Conservation (phyloP, 139 green algal genomes). For the Chlorella ohadii region DNA sequence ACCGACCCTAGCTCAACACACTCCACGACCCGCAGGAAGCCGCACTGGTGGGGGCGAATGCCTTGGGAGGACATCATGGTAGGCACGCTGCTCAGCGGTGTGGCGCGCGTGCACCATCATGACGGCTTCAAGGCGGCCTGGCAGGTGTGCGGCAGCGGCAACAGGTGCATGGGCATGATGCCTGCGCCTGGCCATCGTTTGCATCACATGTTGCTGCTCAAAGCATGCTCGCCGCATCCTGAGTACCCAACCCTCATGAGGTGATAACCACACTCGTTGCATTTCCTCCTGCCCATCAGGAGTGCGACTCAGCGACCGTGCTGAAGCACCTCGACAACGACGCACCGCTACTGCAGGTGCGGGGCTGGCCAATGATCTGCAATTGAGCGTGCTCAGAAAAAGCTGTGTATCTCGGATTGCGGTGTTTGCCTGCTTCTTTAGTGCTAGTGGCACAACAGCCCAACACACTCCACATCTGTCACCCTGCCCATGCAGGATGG, state of each 20-base stretch:
- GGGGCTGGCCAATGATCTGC: no score
- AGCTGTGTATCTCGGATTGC: no score
- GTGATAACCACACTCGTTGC: no score
- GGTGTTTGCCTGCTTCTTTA: no score
- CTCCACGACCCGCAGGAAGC: background rate
- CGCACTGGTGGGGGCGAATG: slow-evolving; percentile 56
- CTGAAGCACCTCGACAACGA: slow-evolving; percentile 58
- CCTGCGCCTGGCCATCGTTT: no score
- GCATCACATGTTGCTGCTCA: no score
- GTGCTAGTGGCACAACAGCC: no score
- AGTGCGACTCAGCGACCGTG: slow-evolving; percentile 31
- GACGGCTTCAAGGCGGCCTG: slow-evolving; percentile 50
- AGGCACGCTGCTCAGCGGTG: background rate
- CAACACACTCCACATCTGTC: background rate
- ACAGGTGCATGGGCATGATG: no score
- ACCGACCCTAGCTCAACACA: background rate
- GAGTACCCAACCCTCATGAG: no score
- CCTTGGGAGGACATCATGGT: slow-evolving; percentile 75
- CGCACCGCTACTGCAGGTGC: slow-evolving; percentile 33
- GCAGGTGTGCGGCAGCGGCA: background rate
- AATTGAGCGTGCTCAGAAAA: no score
- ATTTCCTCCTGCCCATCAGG: background rate
- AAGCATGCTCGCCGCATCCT: no score
- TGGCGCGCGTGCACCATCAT: slow-evolving; percentile 36
- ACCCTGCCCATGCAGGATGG: slow-evolving; percentile 8